Conservation (phyloP, 305 asterid genomes). For the Fraxinus platypoda region DNA sequence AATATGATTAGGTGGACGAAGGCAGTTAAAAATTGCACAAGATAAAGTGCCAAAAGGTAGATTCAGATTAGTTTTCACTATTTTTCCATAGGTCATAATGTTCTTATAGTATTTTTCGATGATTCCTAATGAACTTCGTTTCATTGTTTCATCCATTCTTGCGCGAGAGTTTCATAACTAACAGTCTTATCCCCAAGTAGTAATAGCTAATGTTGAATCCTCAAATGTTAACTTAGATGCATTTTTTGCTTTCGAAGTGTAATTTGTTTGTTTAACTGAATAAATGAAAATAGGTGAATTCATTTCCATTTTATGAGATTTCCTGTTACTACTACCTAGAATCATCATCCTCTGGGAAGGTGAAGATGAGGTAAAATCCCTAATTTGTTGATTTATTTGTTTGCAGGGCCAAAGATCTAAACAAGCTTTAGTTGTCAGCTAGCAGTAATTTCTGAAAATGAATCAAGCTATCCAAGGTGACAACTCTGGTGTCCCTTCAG, state of each 20-base stretch:
- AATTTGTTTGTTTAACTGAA: neutral
- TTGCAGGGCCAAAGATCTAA: slow-evolving; percentile 26
- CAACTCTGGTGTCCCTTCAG: slow-evolving; percentile 39
- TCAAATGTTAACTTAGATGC: neutral
- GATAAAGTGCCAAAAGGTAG: neutral
- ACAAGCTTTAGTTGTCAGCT: neutral
- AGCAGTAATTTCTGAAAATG: slow-evolving; percentile 35
- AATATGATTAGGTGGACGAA: neutral
- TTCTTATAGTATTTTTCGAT: neutral
- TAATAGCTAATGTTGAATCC: neutral
- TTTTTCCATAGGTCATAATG: neutral
- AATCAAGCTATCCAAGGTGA: slow-evolving; percentile 56
- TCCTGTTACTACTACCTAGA: neutral
- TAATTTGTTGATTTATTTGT: neutral
- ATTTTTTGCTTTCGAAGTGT: neutral
- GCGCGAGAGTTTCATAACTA: neutral
- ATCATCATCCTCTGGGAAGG: neutral
- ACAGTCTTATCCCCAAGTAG: neutral
- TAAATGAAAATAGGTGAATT: neutral
- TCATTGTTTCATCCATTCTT: too few relatives aligned
- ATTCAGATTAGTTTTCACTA: neutral
- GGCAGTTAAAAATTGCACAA: neutral
- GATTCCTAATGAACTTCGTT: too few relatives aligned
- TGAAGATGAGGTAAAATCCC: neutral
- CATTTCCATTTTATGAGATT: neutral